Conservation (phyloP, 371 early-diverging fungal genomes). For the Mucor lusitanicus region DNA sequence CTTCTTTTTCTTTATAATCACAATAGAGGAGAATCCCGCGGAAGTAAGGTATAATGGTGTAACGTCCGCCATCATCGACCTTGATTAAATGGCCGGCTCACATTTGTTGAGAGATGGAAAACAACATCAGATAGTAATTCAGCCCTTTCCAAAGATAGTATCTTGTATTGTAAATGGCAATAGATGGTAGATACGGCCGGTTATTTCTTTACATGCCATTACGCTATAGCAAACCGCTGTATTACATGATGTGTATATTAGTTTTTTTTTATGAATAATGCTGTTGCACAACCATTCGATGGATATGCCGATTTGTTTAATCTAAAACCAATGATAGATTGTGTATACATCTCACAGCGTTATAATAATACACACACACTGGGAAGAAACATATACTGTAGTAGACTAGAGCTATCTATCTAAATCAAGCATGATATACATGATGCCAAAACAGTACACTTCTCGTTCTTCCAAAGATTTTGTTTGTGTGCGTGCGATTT, state of each 20-base stretch:
- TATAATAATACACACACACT: neutral
- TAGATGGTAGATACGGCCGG: neutral
- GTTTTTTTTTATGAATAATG: neutral
- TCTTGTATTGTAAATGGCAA: neutral
- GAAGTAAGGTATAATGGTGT: neutral
- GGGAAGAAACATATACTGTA: neutral
- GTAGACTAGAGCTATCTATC: neutral
- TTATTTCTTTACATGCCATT: neutral
- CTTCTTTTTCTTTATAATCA: neutral
- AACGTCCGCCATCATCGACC: neutral
- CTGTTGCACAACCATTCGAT: neutral
- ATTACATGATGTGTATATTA: neutral
- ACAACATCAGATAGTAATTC: neutral
- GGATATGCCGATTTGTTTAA: neutral
- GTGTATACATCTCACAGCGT: neutral
- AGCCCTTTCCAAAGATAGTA: neutral
- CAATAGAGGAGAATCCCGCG: neutral
- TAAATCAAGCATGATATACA: neutral
- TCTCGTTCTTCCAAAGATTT: neutral
- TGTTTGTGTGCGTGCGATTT: neutral
- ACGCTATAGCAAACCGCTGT: neutral
- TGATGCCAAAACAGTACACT: neutral
- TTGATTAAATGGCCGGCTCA: neutral
- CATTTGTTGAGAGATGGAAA: neutral
- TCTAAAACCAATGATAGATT: neutral